These are phyloP conservation scores for Populus simonii DNA, from an alignment of 345 rosid genomes.

Conservation along the genomic window DNA sequence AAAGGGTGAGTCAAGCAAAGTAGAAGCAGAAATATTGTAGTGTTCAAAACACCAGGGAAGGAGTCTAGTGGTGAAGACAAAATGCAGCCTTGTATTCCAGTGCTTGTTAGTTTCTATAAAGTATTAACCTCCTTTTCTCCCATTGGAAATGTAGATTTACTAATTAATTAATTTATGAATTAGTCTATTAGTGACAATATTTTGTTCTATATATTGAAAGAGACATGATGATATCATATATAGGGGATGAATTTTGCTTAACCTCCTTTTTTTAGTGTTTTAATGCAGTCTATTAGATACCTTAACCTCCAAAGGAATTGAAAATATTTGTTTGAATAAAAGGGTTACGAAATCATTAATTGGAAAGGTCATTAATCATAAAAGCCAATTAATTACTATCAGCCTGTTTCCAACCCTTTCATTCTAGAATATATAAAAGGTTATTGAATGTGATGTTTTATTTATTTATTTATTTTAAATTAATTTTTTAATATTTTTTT, in stretches of 20 bases:
- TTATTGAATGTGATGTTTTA: too few species aligned
- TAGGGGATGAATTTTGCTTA: neutral
- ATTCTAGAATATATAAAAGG: neutral
- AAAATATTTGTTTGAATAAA: neutral
- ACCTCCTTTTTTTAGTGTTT: neutral
- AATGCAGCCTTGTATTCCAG: constrained; percentile 20
- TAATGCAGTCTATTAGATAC: neutral
- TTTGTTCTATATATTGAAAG: neutral
- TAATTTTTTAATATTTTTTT: too few species aligned
- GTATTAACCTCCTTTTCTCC: neutral
- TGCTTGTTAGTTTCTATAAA: constrained; percentile 4
- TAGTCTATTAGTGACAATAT: neutral
- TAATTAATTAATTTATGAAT: neutral
- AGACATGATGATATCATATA: neutral
- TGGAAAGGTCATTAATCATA: neutral
- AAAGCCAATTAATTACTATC: neutral
- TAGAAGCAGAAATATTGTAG: constrained; percentile 4
- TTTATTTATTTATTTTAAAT: too few species aligned
- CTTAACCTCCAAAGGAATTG: neutral
- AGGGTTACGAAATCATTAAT: too few species aligned
- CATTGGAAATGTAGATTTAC: constrained; percentile 20
- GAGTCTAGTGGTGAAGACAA: constrained; percentile 24
- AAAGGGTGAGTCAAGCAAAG: constrained; percentile 11
- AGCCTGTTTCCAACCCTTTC: neutral
- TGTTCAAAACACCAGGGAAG: constrained; percentile 9